These are phyloP conservation scores for Phytopythium helicoides DNA, from an alignment of 352 stramenopile species.

Conservation along the genomic window DNA sequence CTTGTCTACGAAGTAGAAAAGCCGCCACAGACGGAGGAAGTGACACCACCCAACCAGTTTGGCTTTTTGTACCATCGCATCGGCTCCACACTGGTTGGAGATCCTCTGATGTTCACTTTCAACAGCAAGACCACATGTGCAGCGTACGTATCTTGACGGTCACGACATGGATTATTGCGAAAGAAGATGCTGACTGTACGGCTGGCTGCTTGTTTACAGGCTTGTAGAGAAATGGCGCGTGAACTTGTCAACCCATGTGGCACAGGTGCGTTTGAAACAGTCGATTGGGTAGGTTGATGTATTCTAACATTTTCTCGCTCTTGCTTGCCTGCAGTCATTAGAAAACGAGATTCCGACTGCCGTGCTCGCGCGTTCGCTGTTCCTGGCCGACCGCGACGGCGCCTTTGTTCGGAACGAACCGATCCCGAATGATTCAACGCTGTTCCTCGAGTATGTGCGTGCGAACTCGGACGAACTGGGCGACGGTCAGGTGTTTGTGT, in stretches of 20 bases:
- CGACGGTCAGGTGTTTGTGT: conserved; percentile 51
- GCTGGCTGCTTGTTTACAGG: conserved; percentile 5
- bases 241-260: conserved; percentile 41
- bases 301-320: not conserved
- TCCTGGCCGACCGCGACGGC: conserved; percentile 56
- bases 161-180: not conserved
- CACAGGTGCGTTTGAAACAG: conserved; percentile 10
- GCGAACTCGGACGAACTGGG: conserved; percentile 32
- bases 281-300: not conserved
- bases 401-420: conserved; percentile 47
- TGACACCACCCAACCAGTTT: conserved; percentile 26
- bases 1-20: conserved; percentile 64
- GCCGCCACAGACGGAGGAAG: conserved; percentile 15
- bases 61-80: conserved; percentile 76
- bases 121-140: conserved; percentile 53
- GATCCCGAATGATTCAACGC: conserved; percentile 33
- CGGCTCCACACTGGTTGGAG: conserved; percentile 43
- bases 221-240: conserved; percentile 58
- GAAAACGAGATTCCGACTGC: conserved; percentile 32
- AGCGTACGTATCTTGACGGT: conserved; percentile 25
- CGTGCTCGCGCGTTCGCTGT: conserved; percentile 49
- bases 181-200: not conserved
- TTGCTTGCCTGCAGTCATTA: conserved; percentile 7
- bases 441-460: conserved; percentile 54
- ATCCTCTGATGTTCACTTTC: conserved; percentile 72